Conservation (phyloP, 768 basidiomycete genomes). For the Termitomyces sp. region DNA sequence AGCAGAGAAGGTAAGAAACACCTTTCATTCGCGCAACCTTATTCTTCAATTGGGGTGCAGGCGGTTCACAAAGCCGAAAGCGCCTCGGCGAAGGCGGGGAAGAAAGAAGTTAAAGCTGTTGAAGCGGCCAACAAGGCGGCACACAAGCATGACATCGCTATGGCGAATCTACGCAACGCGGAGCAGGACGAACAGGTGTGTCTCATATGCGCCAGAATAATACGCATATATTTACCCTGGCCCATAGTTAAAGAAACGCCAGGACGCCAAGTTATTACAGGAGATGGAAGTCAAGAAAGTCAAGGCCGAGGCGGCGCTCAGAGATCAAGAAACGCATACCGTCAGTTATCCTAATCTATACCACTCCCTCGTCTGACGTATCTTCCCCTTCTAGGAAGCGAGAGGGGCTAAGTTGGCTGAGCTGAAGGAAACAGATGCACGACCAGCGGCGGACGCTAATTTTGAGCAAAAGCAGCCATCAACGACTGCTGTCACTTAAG, state of each 20-base stretch:
- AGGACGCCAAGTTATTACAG: conserved; percentile 4
- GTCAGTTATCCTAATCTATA: neutral
- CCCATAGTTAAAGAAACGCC: conserved; percentile 10
- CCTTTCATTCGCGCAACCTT: neutral
- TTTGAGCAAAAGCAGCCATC: neutral
- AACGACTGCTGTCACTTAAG: neutral
- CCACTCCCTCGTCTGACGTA: neutral
- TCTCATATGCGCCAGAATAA: neutral
- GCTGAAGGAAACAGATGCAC: neutral
- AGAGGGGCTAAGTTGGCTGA: conserved; percentile 1
- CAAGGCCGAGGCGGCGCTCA: neutral
- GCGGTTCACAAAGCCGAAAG: conserved; percentile 13
- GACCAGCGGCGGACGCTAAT: neutral
- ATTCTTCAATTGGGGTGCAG: neutral
- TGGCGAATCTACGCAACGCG: conserved; percentile 38
- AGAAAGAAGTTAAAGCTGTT: conserved; percentile 48
- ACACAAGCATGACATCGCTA: conserved; percentile 48
- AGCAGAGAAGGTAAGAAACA: conserved; percentile 4
- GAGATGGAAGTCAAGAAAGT: neutral
- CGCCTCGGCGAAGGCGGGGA: conserved; percentile 36
- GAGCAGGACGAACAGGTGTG: conserved; percentile 42
- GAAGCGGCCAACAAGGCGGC: conserved; percentile 50
- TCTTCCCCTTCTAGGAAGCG: neutral
- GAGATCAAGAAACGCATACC: neutral
- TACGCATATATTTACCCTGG: neutral